Evolutionary conservation across 192 early-diverging fungal species (phyloP).

Genomic region (Entomortierella parvispora): DNA sequence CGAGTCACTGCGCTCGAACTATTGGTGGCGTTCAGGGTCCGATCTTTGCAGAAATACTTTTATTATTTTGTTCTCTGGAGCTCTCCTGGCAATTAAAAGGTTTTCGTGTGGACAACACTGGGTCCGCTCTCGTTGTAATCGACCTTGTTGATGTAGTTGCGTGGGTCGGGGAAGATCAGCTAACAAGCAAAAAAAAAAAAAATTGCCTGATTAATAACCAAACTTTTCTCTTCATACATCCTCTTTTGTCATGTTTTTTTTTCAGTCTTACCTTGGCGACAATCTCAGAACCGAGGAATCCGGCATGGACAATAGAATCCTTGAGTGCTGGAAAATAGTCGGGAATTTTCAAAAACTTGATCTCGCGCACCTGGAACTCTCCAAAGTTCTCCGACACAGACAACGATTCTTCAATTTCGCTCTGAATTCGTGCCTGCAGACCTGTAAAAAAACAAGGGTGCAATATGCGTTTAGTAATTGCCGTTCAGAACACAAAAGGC

Average conservation of each 20-base stretch:
- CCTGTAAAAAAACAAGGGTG: slow-evolving; percentile 40
- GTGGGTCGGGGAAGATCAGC: slow-evolving; percentile 71
- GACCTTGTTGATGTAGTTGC: slow-evolving; percentile 77
- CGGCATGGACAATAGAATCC: slow-evolving; percentile 71
- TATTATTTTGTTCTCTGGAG: not conserved
- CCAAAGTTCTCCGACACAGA: slow-evolving; percentile 85
- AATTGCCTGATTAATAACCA: not conserved
- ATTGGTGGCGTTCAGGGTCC: not conserved
- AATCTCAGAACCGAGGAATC: slow-evolving; percentile 88
- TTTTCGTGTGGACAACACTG: slow-evolving; percentile 77
- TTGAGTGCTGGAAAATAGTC: slow-evolving; percentile 89
- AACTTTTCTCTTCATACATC: not conserved
- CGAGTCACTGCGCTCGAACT: too few species aligned
- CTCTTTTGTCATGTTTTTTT: not conserved
- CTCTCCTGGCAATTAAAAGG: slow-evolving; percentile 49
- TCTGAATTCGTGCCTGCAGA: slow-evolving; percentile 77
- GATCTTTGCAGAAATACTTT: too few species aligned
- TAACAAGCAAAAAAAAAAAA: slow-evolving; percentile 18
- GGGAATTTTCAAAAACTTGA: slow-evolving; percentile 82
- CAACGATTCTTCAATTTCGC: slow-evolving; percentile 67
- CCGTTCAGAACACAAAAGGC: not conserved
- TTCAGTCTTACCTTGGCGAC: slow-evolving; percentile 79
- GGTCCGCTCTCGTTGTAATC: slow-evolving; percentile 96
- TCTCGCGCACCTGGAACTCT: slow-evolving; percentile 85
- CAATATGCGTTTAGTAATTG: not conserved